These are phyloP conservation scores for Lactifluus hygrophoroides DNA, from an alignment of 768 basidiomycete species.

Conservation along the genomic window DNA sequence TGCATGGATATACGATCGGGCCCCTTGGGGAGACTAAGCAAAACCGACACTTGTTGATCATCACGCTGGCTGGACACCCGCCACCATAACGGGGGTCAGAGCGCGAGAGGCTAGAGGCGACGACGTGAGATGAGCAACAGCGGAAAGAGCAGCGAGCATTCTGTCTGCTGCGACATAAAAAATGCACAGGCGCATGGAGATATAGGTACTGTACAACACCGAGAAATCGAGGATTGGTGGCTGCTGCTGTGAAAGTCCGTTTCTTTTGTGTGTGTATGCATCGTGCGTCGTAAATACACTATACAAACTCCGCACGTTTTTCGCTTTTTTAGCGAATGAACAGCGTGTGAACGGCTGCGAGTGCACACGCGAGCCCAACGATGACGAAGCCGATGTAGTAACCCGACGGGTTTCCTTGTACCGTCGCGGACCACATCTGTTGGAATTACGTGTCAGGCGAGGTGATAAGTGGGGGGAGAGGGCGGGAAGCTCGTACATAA, in stretches of 20 bases:
- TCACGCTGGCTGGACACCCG: too few relatives aligned
- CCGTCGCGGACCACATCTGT: conserved; percentile 16
- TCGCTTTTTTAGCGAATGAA: conserved; percentile 5
- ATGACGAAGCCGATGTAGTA: conserved; percentile 18
- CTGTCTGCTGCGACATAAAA: too few relatives aligned
- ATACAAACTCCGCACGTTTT: neutral
- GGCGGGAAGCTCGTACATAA: conserved; percentile 42
- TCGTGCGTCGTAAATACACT: neutral
- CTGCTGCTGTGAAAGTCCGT: neutral
- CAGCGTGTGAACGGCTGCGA: conserved; percentile 2
- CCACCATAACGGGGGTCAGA: too few relatives aligned
- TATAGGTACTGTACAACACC: neutral
- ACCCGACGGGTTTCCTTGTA: conserved; percentile 6
- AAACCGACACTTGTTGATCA: too few relatives aligned
- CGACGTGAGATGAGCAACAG: too few relatives aligned
- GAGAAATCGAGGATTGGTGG: neutral
- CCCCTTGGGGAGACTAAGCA: too few relatives aligned
- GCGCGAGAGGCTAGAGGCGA: too few relatives aligned
- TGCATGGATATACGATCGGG: too few relatives aligned
- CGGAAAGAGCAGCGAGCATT: too few relatives aligned
- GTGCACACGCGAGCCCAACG: conserved; percentile 3
- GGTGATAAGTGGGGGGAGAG: neutral
- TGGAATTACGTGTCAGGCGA: neutral
- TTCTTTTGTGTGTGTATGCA: neutral
- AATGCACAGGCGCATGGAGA: too few relatives aligned